A percentile compares a stretch with the other conserved stretches of the same genome.
phyloP scores from a whole-genome alignment of 2,329 filamentous ascomycete species.

The Myriosclerotinia curreyana region DNA sequence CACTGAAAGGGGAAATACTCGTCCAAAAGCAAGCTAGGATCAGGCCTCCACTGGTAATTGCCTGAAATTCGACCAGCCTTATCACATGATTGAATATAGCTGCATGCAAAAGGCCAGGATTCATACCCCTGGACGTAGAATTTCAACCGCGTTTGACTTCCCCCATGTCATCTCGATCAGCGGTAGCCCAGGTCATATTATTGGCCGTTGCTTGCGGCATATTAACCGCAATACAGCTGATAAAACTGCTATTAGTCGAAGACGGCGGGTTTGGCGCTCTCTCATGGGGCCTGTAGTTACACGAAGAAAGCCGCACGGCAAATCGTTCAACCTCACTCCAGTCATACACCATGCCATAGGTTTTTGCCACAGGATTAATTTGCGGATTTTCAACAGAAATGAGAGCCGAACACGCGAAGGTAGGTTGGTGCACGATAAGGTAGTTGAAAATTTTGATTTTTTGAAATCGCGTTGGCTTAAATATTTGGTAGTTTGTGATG shows the following conservation, averaged over 20 bases:
- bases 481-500: not conserved
- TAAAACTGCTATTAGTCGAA: not conserved
- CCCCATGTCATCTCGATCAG: conserved; percentile 5
- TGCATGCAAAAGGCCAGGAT: conserved; percentile 26
- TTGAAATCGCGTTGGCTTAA: not conserved
- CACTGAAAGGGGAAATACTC: not conserved
- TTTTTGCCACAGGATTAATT: not conserved
- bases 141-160: conserved; percentile 11
- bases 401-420: not conserved
- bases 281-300: conserved; percentile 10
- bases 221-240: conserved; percentile 17
- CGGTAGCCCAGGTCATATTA: not conserved
- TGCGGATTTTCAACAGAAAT: not conserved
- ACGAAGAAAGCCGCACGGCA: conserved; percentile 17
- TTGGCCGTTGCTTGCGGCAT: conserved; percentile 6
- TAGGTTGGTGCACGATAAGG: not conserved
- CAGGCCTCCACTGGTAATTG: not conserved
- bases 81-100: conserved; percentile 25
- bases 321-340: conserved; percentile 18
- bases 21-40: conserved; percentile 1
- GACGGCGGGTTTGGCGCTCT: conserved; percentile 17
- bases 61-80: conserved; percentile 14
- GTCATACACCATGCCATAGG: not conserved
- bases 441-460: not conserved
- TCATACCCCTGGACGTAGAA: conserved; percentile 15